A percentile compares a stretch with the other conserved stretches of the same genome.
These are phyloP conservation scores for Spencermartinsiella ligniputridi DNA, from an alignment of 1,139 yeast genomes.

Conservation along the genomic window DNA sequence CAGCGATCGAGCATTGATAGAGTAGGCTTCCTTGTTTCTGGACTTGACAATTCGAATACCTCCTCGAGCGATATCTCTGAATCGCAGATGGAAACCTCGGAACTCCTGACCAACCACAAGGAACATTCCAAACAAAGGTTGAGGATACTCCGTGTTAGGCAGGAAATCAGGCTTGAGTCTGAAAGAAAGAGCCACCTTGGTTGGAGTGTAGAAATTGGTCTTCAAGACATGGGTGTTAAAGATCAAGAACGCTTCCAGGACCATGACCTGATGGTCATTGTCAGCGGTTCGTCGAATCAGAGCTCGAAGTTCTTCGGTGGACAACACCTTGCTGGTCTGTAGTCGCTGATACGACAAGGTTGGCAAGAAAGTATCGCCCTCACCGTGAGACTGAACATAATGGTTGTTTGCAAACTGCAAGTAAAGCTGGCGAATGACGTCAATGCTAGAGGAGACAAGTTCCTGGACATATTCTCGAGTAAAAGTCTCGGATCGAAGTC, in stretches of 20 bases:
- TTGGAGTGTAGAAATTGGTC: constrained; percentile 90
- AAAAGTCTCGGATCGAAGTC: constrained; percentile 89
- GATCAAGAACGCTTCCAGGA: constrained; percentile 72
- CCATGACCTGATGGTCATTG: constrained; percentile 75
- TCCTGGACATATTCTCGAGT: constrained; percentile 81
- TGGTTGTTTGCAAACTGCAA: constrained; percentile 91
- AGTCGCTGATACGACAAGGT: constrained; percentile 88
- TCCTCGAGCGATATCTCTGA: constrained; percentile 97
- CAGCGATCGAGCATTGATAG: constrained; percentile 78
- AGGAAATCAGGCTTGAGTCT: constrained; percentile 82
- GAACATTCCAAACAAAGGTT: constrained; percentile 90
- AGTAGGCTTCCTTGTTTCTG: constrained; percentile 79
- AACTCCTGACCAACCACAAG: constrained; percentile 94
- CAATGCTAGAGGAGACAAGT: constrained; percentile 65
- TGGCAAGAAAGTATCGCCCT: constrained; percentile 51
- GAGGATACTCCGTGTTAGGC: constrained; percentile 84
- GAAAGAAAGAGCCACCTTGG: constrained; percentile 93
- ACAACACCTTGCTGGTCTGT: constrained; percentile 68
- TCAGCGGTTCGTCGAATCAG: constrained; percentile 67
- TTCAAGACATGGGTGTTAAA: constrained; percentile 86
- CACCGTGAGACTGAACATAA: constrained; percentile 61
- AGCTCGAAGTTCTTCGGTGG: constrained; percentile 69
- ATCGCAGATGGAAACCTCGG: constrained; percentile 95
- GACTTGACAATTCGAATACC: constrained; percentile 95
- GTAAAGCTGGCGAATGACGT: constrained; percentile 75